A percentile compares a stretch with the other conserved stretches of the same genome.
phyloP scores from a whole-genome alignment of 805 yeast genomes.

The Pichia manshurica region DNA sequence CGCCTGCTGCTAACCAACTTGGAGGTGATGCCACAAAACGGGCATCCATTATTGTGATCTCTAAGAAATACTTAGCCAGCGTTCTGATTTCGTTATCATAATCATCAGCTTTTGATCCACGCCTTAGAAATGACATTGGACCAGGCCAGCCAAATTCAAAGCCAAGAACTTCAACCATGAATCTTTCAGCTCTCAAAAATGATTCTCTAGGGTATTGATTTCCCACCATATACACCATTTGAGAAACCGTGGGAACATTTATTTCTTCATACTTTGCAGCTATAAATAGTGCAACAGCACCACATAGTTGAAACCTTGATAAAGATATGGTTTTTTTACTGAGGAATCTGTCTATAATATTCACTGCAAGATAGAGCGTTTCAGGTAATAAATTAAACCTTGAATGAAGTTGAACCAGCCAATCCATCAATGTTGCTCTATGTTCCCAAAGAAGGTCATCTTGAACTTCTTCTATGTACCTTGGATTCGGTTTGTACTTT shows the following conservation, averaged over 20 bases:
- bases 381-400: slow-evolving; percentile 80
- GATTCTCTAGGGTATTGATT: slow-evolving; percentile 73
- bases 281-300: slow-evolving; percentile 80
- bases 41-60: slow-evolving; percentile 69
- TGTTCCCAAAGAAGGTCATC: slow-evolving; percentile 69
- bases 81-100: slow-evolving; percentile 80
- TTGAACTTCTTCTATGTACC: slow-evolving; percentile 69
- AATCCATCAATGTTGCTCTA: slow-evolving; percentile 79
- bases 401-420: slow-evolving; percentile 85
- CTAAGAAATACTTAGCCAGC: slow-evolving; percentile 79
- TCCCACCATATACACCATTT: slow-evolving; percentile 81
- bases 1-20: slow-evolving; percentile 74
- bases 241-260: slow-evolving; percentile 76
- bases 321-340: slow-evolving; percentile 68
- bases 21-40: slow-evolving; percentile 67
- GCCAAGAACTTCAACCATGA: slow-evolving; percentile 61
- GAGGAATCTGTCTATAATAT: slow-evolving; percentile 80
- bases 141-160: slow-evolving; percentile 82
- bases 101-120: slow-evolving; percentile 87
- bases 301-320: slow-evolving; percentile 86
- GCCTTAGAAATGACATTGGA: slow-evolving; percentile 83
- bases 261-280: slow-evolving; percentile 97
- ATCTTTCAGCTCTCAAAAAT: slow-evolving; percentile 76
- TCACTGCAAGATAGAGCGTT: slow-evolving; percentile 74
- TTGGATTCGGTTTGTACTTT: slow-evolving; percentile 63